These are phyloP conservation scores for Cystofilobasidium ferigula DNA, from an alignment of 768 basidiomycete species.

Conservation along the genomic window DNA sequence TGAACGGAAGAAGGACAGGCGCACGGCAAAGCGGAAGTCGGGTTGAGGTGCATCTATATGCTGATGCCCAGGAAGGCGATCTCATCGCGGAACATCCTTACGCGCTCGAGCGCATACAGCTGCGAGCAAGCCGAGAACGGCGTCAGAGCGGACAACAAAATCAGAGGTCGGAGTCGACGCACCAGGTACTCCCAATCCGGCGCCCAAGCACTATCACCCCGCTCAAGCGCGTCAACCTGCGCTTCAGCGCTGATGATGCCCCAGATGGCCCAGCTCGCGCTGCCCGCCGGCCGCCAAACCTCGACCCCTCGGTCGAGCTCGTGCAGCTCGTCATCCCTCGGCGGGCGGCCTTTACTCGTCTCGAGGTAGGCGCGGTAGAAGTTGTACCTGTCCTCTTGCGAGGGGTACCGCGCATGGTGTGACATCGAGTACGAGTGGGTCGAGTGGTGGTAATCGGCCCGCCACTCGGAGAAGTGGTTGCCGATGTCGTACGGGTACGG, in stretches of 20 bases:
- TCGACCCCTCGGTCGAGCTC: conserved; percentile 66
- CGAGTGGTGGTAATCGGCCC: conserved; percentile 66
- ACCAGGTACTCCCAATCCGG: conserved; percentile 77
- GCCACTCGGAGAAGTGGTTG: conserved; percentile 68
- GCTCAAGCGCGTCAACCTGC: conserved; percentile 39
- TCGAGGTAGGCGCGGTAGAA: conserved; percentile 72
- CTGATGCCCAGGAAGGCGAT: conserved; percentile 35
- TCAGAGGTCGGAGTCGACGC: conserved; percentile 25
- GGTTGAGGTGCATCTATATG: neutral
- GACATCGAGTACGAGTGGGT: conserved; percentile 39
- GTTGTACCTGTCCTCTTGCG: conserved; percentile 56
- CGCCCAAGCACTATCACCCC: conserved; percentile 38
- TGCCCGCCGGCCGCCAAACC: conserved; percentile 80
- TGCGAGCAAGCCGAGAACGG: conserved; percentile 14
- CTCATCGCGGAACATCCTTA: conserved; percentile 41
- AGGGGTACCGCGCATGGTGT: conserved; percentile 56
- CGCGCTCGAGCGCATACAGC: conserved; percentile 52
- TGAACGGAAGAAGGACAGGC: neutral
- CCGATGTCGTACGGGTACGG: conserved; percentile 91
- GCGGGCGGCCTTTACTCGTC: conserved; percentile 30
- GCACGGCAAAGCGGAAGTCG: neutral
- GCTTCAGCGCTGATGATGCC: conserved; percentile 68
- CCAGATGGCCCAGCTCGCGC: conserved; percentile 92
- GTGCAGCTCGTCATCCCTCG: conserved; percentile 45
- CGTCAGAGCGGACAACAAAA: too few relatives aligned